A percentile compares a stretch with the other conserved stretches of the same genome.
Evolutionary conservation across 2,329 filamentous ascomycete genomes (phyloP).

Genomic region (Aspergillus sp.): DNA sequence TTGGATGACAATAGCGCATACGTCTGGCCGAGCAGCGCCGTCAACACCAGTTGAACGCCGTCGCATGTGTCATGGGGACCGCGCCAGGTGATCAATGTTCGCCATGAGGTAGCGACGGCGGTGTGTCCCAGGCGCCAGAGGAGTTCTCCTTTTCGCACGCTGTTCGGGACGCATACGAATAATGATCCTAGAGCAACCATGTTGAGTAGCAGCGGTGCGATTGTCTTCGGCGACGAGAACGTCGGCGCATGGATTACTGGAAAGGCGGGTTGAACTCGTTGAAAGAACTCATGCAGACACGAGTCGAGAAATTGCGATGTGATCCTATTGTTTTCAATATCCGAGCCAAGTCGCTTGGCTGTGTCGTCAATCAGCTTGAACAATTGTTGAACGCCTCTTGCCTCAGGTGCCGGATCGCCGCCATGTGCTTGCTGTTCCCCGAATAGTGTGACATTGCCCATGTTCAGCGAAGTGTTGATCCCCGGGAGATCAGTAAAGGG

Average conservation of each 20-base stretch:
- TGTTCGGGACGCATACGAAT: slow-evolving; percentile 21
- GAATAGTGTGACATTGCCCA: background rate
- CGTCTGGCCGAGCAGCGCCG: slow-evolving; percentile 23
- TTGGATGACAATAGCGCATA: slow-evolving; percentile 25
- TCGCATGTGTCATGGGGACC: slow-evolving; percentile 25
- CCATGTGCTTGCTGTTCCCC: too few species aligned
- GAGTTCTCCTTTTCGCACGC: slow-evolving; percentile 24
- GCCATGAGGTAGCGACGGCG: slow-evolving; percentile 28
- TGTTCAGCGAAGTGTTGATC: background rate
- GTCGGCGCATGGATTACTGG: slow-evolving; percentile 25
- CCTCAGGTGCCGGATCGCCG: slow-evolving; percentile 15
- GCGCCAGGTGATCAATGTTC: slow-evolving; percentile 20
- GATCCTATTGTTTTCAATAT: slow-evolving; percentile 23
- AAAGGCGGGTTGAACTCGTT: slow-evolving; percentile 20
- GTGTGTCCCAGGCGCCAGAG: slow-evolving; percentile 28
- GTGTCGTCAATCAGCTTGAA: slow-evolving; percentile 25
- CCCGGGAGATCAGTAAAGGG: slow-evolving; percentile 13
- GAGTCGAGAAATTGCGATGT: slow-evolving; percentile 26
- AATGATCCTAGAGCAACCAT: slow-evolving; percentile 27
- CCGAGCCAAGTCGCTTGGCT: slow-evolving; percentile 23
- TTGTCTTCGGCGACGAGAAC: slow-evolving; percentile 18
- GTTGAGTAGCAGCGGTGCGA: slow-evolving; percentile 25
- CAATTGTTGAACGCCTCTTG: slow-evolving; percentile 21
- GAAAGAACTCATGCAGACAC: slow-evolving; percentile 26
- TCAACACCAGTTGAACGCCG: slow-evolving; percentile 24